A percentile compares a stretch with the other conserved stretches of the same genome.
Evolutionary conservation across 2,329 filamentous ascomycete species (phyloP).

Genomic region (Dryadomyces quercus-mongolicae): DNA sequence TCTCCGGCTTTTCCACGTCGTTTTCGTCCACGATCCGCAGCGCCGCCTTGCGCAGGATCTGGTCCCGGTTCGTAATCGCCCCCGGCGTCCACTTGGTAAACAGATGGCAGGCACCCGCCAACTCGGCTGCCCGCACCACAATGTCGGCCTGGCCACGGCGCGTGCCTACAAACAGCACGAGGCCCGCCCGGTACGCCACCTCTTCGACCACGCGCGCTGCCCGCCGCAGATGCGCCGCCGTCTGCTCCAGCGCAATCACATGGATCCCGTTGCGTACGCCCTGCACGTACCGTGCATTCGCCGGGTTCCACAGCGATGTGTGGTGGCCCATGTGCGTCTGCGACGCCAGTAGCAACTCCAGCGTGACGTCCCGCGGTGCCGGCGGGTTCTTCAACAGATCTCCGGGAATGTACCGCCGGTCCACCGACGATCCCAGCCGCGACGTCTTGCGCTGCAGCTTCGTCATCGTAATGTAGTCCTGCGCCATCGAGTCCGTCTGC

Average conservation of each 20-base stretch:
- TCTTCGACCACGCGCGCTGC: slow-evolving; percentile 87
- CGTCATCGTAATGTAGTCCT: slow-evolving; percentile 23
- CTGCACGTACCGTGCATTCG: slow-evolving; percentile 88
- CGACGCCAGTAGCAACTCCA: slow-evolving; percentile 80
- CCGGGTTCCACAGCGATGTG: slow-evolving; percentile 86
- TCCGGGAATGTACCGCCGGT: slow-evolving; percentile 51
- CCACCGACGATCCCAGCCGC: slow-evolving; percentile 34
- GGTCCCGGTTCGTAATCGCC: slow-evolving; percentile 81
- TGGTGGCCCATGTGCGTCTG: slow-evolving; percentile 86
- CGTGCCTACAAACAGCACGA: slow-evolving; percentile 86
- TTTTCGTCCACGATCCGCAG: slow-evolving; percentile 67
- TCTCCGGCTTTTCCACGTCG: slow-evolving; percentile 48
- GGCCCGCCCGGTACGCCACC: slow-evolving; percentile 67
- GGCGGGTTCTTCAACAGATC: slow-evolving; percentile 62
- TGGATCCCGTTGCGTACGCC: slow-evolving; percentile 81
- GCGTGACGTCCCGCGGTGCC: slow-evolving; percentile 64
- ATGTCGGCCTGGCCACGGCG: slow-evolving; percentile 67
- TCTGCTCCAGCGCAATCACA: slow-evolving; percentile 85
- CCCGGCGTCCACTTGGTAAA: slow-evolving; percentile 92
- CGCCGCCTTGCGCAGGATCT: slow-evolving; percentile 61
- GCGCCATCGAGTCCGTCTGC: slow-evolving; percentile 17
- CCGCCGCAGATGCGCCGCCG: slow-evolving; percentile 78
- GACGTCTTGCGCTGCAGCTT: slow-evolving; percentile 33
- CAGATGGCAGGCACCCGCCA: slow-evolving; percentile 72
- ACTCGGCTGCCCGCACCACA: slow-evolving; percentile 68